Evolutionary conservation across 306 rosid genomes (phyloP).

Genomic region (Echinosophora koreensis): DNA sequence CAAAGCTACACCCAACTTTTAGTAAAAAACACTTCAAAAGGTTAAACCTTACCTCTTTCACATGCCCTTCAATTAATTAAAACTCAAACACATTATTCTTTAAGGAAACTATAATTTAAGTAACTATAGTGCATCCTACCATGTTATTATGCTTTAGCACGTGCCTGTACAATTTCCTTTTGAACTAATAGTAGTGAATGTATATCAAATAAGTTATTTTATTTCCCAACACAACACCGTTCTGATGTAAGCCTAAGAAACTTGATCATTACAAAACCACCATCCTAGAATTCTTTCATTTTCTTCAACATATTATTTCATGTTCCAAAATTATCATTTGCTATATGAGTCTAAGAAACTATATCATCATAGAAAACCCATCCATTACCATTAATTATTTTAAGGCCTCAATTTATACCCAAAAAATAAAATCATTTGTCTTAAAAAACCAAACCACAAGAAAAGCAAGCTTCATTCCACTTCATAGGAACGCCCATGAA

Average conservation of each 20-base stretch:
- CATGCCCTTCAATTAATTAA: slow-evolving; percentile 30
- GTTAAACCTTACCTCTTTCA: slow-evolving; percentile 28
- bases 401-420: background rate
- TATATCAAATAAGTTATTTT: slow-evolving; percentile 27
- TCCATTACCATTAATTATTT: slow-evolving; percentile 27
- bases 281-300: slow-evolving; percentile 23
- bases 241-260: slow-evolving; percentile 30
- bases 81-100: slow-evolving; percentile 16
- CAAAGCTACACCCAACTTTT: slow-evolving; percentile 43
- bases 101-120: slow-evolving; percentile 14
- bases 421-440: background rate
- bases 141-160: slow-evolving; percentile 5
- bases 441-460: background rate
- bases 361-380: slow-evolving; percentile 30
- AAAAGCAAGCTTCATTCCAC: background rate
- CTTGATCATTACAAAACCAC: slow-evolving; percentile 29
- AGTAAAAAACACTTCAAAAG: slow-evolving; percentile 44
- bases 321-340: slow-evolving; percentile 26
- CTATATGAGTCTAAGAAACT: slow-evolving; percentile 32
- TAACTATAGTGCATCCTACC: background rate
- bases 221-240: background rate
- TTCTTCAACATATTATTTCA: background rate
- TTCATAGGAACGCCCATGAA: slow-evolving; percentile 3
- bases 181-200: slow-evolving; percentile 24
- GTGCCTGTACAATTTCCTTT: slow-evolving; percentile 10